phyloP scores from a whole-genome alignment of 2,329 filamentous ascomycete genomes.

The Cercospora nicotianae region DNA sequence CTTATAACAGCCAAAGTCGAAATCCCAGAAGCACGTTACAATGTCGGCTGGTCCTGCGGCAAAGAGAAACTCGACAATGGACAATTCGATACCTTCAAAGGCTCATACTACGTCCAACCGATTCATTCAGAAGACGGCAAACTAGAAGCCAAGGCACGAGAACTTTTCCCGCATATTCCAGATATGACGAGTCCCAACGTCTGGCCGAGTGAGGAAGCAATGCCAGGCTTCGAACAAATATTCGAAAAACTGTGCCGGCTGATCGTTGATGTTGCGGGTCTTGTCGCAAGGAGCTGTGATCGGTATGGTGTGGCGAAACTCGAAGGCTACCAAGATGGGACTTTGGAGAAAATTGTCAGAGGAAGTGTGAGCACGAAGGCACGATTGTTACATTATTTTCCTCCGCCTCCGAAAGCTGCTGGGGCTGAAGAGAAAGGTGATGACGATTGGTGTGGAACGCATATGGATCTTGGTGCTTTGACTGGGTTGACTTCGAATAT shows the following conservation, averaged over 20 bases:
- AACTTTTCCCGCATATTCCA: conserved; percentile 66
- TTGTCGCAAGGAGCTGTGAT: conserved; percentile 90
- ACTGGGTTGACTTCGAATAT: conserved; percentile 93
- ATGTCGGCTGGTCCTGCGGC: conserved; percentile 74
- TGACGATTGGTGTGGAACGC: conserved; percentile 93
- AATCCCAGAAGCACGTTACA: conserved; percentile 56
- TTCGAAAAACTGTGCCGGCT: conserved; percentile 76
- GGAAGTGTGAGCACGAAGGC: conserved; percentile 89
- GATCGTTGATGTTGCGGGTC: conserved; percentile 83
- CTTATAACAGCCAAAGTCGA: conserved; percentile 46
- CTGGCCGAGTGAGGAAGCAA: conserved; percentile 69
- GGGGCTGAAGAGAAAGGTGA: conserved; percentile 52
- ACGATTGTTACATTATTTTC: conserved; percentile 89
- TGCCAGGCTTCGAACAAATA: conserved; percentile 73
- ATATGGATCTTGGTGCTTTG: conserved; percentile 88
- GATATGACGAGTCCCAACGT: conserved; percentile 90
- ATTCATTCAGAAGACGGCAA: conserved; percentile 54
- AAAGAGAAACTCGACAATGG: conserved; percentile 79
- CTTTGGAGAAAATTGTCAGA: conserved; percentile 82
- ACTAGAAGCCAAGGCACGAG: conserved; percentile 59
- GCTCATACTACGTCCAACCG: conserved; percentile 76
- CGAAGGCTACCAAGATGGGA: conserved; percentile 70
- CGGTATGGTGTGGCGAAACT: conserved; percentile 79
- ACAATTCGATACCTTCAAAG: conserved; percentile 76
- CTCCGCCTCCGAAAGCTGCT: conserved; percentile 40